phyloP scores from a whole-genome alignment of 2,329 filamentous ascomycete species.

The Diaporthe australafricana region DNA sequence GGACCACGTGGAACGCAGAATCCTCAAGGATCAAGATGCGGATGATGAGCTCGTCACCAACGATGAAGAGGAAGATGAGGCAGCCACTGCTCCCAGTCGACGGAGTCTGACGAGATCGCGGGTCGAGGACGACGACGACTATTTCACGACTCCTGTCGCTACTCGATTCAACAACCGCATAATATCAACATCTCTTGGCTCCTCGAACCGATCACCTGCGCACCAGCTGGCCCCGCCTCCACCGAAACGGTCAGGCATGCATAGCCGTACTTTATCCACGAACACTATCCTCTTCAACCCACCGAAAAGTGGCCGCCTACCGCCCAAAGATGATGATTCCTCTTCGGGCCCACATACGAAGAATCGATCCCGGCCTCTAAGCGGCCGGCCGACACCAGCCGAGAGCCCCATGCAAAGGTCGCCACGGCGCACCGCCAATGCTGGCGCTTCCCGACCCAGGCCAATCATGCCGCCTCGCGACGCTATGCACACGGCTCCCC shows the following conservation, averaged over 20 bases:
- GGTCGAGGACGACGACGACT: constrained; percentile 56
- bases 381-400: constrained; percentile 51
- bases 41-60: constrained; percentile 91
- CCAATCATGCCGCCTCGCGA: constrained; percentile 66
- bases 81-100: constrained; percentile 44
- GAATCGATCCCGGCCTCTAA: constrained; percentile 49
- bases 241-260: constrained; percentile 57
- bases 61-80: constrained; percentile 74
- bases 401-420: constrained; percentile 59
- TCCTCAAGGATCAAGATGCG: constrained; percentile 79
- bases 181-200: constrained; percentile 47
- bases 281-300: constrained; percentile 90
- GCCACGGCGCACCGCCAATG: constrained; percentile 58
- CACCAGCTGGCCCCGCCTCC: constrained; percentile 42
- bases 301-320: constrained; percentile 37
- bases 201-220: constrained; percentile 39
- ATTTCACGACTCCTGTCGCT: constrained; percentile 65
- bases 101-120: constrained; percentile 25
- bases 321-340: constrained; percentile 49
- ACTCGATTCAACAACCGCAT: constrained; percentile 50
- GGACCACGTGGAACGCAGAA: constrained; percentile 48
- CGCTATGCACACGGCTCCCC: constrained; percentile 66
- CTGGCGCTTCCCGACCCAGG: constrained; percentile 63
- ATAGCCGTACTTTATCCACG: constrained; percentile 81
- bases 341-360: constrained; percentile 51